phyloP scores from a whole-genome alignment of 768 basidiomycete species.

The Pluteus cervinus region DNA sequence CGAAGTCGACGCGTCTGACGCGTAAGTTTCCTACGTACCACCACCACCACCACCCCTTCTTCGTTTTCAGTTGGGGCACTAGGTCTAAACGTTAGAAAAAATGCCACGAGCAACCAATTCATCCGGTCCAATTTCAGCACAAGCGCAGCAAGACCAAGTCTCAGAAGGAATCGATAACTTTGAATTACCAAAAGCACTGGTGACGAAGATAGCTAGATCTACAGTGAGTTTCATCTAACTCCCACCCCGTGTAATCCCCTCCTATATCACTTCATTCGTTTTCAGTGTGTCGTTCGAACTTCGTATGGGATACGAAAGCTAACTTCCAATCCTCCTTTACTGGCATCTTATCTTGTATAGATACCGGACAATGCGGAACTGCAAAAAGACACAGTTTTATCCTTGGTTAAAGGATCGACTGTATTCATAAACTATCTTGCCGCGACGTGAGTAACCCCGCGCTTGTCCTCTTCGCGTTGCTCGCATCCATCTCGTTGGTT shows the following conservation, averaged over 20 bases:
- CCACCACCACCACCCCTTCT: too few species aligned
- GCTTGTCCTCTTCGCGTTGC: too few species aligned
- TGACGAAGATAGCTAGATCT: conserved; percentile 82
- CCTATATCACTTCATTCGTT: conserved; percentile 8
- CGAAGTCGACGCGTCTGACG: too few species aligned
- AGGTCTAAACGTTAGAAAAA: too few species aligned
- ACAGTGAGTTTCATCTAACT: too few species aligned
- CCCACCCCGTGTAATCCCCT: too few species aligned
- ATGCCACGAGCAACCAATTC: conserved; percentile 71
- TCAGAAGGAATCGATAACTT: conserved; percentile 86
- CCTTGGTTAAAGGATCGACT: conserved; percentile 83
- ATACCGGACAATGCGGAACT: conserved; percentile 81
- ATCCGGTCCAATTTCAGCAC: conserved; percentile 53
- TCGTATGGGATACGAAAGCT: not conserved
- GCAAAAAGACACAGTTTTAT: conserved; percentile 84
- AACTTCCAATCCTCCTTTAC: too few species aligned
- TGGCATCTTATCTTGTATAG: too few species aligned
- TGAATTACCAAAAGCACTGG: conserved; percentile 78
- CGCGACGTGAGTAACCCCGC: conserved; percentile 36
- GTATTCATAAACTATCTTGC: conserved; percentile 94
- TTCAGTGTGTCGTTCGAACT: not conserved
- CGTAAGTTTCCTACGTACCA: too few species aligned
- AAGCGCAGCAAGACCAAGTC: conserved; percentile 73
- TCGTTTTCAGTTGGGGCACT: too few species aligned
- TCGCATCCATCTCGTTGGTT: not conserved